Base-by-base conservation (phyloP, 2,329 filamentous ascomycete species). In the Monosporascus sp. region DNA sequence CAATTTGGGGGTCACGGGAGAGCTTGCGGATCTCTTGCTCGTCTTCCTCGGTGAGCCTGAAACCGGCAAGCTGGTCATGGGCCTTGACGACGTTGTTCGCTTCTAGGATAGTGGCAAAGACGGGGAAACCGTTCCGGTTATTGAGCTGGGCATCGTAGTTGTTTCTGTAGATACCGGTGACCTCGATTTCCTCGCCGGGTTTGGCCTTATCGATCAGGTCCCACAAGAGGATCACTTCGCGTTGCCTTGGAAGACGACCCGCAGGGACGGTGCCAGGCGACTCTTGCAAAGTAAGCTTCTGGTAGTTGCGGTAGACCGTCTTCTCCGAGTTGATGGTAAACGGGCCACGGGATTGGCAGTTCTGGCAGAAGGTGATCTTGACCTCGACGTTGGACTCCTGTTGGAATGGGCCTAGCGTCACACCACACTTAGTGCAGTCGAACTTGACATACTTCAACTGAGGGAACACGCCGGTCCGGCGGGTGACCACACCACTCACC, bases 361-460 rank as follows among this genome's bases (percentile, higher is more conserved):
- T 94, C 68, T 97, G 93, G 69, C 94, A 99, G 77, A 90, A 99
- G 0, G 89, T 90, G 63, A 99, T 90, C 74, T 93, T 96, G 67
- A 99, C 92, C 71, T 99, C 94, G 44, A 92, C 86, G 57, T 94
- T 96, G 43, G 93, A 94, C 74, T 99, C 94, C 66, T 99, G 94
- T 68, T 96, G 93, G 77, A 97, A 99, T 19, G 94, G 94, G 1
- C 94, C 94, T 3, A 99, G 82, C 0, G 91, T 96, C 46, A 90
- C 83, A 56, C 90, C 90, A 66, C 94, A 99, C 74, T 97, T 99
- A 54, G 80, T 85, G 74, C 94, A 99, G 74, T 97, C 90, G 67
- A 99, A 97, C 74, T 97, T 96, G 75, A 99, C 90, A 71, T 97
- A 97, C 72, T 97, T 97, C 56, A 99, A 79, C 74, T 99, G 94